Evolutionary conservation across 768 basidiomycete genomes (phyloP), one percentile per base, ranked within the genome.

Genomic region (Coprinellus aureogranulatus): DNA sequence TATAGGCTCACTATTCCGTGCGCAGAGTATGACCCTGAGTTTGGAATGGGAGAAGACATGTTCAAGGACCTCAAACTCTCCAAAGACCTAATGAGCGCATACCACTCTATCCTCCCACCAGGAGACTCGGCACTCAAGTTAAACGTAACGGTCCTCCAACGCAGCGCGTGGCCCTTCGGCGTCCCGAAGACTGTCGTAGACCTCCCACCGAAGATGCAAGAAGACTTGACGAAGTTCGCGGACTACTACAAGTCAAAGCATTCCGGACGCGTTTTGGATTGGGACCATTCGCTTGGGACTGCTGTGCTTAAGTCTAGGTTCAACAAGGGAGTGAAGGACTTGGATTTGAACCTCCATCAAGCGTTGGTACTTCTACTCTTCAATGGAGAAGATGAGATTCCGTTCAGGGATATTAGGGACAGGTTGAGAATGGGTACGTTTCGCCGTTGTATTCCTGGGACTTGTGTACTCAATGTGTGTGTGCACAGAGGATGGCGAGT

Each of bases 1-100:
- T 27, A 22, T 54, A 49, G 54, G 34, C 34, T 34, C 34, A 34
- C 6, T 14, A 6, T 6, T 34, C 14, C 34, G 45, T 46, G 65
- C n/a, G 2, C 31, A 96, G 96, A 89, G 53, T 96, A 95, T 65
- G 97, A 98, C 68, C 90, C 94, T 11, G 94, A 96, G 59, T 98
- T 98, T 66, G 90, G 89, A 8, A 90, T 89, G 75, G 93, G 94
- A 50, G 92, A 94, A 64, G 86, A 92, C 40, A 96, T 98, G 96
- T 96, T 98, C 76, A 94, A 87, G 59, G 94, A 96, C 66, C 75
- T 96, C 2, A 82, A 84, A 0, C 74, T 92, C 18, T 95, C 92
- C 1, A 72, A 84, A 52, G 92, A 95, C 56, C 67, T 84, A 22
- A 83, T 92, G 80, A 67, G 70, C 0, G 88, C 88, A 59, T 91